Evolutionary conservation across 176 grass and related monocot genomes (phyloP).

Genomic region (Ensete glaucum): DNA sequence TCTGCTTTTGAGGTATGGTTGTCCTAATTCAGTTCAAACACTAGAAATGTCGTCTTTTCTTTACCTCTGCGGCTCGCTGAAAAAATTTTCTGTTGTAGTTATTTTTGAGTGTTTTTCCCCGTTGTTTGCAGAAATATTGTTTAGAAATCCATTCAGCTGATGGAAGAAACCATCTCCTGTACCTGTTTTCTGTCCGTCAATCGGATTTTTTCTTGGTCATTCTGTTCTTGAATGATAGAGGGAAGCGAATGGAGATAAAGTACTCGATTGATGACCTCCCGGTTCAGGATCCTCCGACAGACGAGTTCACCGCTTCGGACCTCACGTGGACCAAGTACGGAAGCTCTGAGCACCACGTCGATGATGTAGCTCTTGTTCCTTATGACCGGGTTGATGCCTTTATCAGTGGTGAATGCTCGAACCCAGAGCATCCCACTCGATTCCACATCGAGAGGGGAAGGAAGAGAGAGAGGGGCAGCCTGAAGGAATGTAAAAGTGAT

Average conservation of each 20-base stretch:
- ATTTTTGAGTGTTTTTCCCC: no score
- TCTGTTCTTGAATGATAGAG: not conserved
- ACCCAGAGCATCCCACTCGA: constrained; percentile 59
- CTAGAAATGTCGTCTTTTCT: not conserved
- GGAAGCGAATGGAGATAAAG: constrained; percentile 27
- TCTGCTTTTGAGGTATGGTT: no score
- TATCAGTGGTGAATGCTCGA: constrained; percentile 64
- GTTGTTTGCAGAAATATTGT: no score
- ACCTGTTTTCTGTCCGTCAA: no score
- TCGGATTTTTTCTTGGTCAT: no score
- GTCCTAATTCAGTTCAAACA: not conserved
- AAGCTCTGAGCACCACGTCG: constrained; percentile 53
- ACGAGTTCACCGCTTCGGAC: constrained; percentile 72
- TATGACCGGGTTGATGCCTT: constrained; percentile 68
- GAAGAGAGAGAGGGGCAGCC: constrained; percentile 57
- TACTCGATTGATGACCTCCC: constrained; percentile 53
- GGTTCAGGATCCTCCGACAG: constrained; percentile 59
- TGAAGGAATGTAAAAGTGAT: constrained; percentile 56
- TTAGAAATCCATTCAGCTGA: no score
- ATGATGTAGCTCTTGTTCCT: constrained; percentile 72
- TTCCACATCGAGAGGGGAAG: constrained; percentile 80
- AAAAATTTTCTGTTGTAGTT: no score
- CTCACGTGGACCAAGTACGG: constrained; percentile 58
- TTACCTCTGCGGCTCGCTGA: no score
- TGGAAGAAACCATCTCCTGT: no score